Conservation (phyloP, 2,329 filamentous ascomycete genomes). For the Scedosporium boydii region DNA sequence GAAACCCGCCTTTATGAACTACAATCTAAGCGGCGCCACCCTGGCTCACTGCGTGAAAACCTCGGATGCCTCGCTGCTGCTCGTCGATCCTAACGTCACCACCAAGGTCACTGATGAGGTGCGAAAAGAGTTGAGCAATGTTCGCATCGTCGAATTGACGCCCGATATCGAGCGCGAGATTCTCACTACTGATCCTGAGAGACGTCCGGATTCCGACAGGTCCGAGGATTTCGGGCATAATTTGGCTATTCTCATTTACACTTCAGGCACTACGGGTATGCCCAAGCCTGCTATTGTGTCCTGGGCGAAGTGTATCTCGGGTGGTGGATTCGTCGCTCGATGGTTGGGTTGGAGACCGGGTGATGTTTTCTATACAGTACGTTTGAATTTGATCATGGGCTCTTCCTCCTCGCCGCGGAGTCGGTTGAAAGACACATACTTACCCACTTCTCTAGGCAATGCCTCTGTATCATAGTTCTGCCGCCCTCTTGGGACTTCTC, state of each 20-base stretch:
- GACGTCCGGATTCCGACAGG: constrained; percentile 49
- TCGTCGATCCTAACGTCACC: constrained; percentile 57
- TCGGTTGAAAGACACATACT: background rate
- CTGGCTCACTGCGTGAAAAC: constrained; percentile 57
- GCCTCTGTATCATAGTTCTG: constrained; percentile 83
- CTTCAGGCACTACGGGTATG: constrained; percentile 75
- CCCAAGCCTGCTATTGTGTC: constrained; percentile 71
- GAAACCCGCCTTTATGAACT: constrained; percentile 62
- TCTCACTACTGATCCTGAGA: constrained; percentile 37
- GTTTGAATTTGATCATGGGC: constrained; percentile 12
- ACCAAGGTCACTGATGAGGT: constrained; percentile 49
- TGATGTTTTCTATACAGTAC: constrained; percentile 69
- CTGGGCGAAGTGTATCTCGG: constrained; percentile 56
- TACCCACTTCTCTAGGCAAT: constrained; percentile 48
- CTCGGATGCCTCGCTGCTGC: constrained; percentile 48
- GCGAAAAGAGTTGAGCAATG: constrained; percentile 37
- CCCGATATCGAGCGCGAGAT: constrained; percentile 46
- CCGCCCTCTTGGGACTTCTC: constrained; percentile 58
- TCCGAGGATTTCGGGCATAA: constrained; percentile 38
- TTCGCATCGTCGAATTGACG: constrained; percentile 55
- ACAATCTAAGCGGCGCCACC: constrained; percentile 54
- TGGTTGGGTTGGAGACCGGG: constrained; percentile 49
- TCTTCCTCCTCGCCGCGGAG: background rate
- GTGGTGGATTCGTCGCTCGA: constrained; percentile 38
- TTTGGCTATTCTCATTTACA: constrained; percentile 71